Evolutionary conservation across 2,329 filamentous ascomycete genomes (phyloP).

Genomic region (Xylariaceae sp.): DNA sequence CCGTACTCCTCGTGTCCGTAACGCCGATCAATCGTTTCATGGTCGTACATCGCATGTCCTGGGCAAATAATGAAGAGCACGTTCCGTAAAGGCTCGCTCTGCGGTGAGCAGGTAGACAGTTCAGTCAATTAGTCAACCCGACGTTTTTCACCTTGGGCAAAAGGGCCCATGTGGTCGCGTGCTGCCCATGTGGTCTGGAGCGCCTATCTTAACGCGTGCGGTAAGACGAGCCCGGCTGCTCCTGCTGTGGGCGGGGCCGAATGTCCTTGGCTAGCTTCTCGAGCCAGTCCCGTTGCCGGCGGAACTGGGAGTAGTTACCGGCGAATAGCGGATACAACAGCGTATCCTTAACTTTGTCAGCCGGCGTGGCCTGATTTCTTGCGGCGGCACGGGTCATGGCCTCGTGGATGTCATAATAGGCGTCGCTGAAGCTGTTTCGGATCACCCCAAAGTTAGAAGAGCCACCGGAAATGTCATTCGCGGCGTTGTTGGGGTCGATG

Average conservation of each 20-base stretch:
- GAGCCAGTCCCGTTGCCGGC: slow-evolving; percentile 43
- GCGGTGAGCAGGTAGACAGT: not conserved
- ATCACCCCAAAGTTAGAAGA: slow-evolving; percentile 67
- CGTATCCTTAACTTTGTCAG: slow-evolving; percentile 38
- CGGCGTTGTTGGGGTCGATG: slow-evolving; percentile 79
- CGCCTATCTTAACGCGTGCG: too few relatives aligned
- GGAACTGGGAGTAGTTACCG: slow-evolving; percentile 54
- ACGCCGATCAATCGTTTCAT: slow-evolving; percentile 12
- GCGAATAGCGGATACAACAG: slow-evolving; percentile 68
- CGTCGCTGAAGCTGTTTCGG: slow-evolving; percentile 62
- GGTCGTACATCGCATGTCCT: not conserved
- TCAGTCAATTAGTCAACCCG: not conserved
- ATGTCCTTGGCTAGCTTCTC: slow-evolving; percentile 44
- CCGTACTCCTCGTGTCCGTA: slow-evolving; percentile 6
- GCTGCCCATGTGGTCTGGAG: not conserved
- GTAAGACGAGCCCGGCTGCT: too few relatives aligned
- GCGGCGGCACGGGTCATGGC: slow-evolving; percentile 50
- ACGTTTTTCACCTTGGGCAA: not conserved
- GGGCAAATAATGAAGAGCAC: not conserved
- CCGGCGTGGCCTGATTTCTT: slow-evolving; percentile 28
- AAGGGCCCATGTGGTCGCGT: not conserved
- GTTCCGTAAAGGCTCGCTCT: not conserved
- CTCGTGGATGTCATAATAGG: slow-evolving; percentile 51
- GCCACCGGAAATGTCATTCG: slow-evolving; percentile 87
- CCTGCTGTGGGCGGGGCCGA: not conserved